Evolutionary conservation across 2,329 filamentous ascomycete species (phyloP).

Genomic region (Stachybotrys chartarum): DNA sequence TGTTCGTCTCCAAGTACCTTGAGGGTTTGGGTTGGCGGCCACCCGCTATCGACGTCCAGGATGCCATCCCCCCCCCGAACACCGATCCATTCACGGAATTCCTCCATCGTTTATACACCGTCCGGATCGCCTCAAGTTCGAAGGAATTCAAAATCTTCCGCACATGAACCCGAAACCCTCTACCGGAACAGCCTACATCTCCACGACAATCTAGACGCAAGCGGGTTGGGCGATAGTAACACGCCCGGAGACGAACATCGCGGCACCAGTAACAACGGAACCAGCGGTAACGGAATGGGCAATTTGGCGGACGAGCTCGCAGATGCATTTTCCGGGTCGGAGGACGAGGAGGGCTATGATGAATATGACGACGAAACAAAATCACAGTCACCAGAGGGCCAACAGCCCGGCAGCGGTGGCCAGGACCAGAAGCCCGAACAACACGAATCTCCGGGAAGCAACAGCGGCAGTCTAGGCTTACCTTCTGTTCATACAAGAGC

Average conservation of each 20-base stretch:
- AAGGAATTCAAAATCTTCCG: constrained; percentile 43
- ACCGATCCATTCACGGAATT: constrained; percentile 51
- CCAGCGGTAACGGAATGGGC: constrained; percentile 52
- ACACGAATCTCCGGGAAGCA: background rate
- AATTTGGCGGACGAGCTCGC: constrained; percentile 78
- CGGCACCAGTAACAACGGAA: too few species aligned
- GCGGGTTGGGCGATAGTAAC: constrained; percentile 34
- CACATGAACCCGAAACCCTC: constrained; percentile 42
- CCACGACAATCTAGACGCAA: constrained; percentile 39
- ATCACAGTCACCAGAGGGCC: background rate
- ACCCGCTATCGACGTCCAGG: constrained; percentile 1
- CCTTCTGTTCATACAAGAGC: constrained; percentile 34
- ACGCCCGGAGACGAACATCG: constrained; percentile 14
- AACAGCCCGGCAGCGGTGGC: background rate
- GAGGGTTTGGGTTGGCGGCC: background rate
- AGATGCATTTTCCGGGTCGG: constrained; percentile 61
- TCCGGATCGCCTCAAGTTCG: constrained; percentile 37
- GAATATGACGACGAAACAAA: background rate
- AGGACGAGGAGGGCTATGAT: constrained; percentile 47
- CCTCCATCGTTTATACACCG: constrained; percentile 46
- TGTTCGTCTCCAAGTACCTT: too few species aligned
- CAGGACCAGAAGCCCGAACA: background rate
- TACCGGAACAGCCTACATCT: constrained; percentile 41
- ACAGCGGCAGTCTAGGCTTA: constrained; percentile 33
- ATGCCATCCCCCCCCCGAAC: constrained; percentile 42